Evolutionary conservation across 106 monocot genomes (phyloP), one percentile per base, ranked within the genome.

Genomic region (Platanthera zijinensis): DNA sequence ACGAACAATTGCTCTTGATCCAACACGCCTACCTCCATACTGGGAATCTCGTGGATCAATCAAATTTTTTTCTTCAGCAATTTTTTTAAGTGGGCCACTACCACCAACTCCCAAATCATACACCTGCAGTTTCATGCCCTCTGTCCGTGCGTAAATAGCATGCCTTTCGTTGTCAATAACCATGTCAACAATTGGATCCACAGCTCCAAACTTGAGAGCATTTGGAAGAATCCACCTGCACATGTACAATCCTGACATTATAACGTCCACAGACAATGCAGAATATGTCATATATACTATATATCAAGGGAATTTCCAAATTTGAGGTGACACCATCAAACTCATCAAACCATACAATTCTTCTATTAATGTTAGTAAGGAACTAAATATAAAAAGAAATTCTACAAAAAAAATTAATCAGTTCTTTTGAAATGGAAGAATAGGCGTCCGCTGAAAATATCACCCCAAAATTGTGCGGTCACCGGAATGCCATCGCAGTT

Each of bases 131-230:
- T 92, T 99, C 90, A 90, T 94, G 63, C 81, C 94, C 84, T 99
- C 94, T 48, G 99, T 94, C 22, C 90, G 82, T 66, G 92, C 86
- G 81, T 92, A 94, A 17, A 94, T 70, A 56, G 86, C 86, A 76
- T 99, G 83, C n/a, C 94, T 89, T 80, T 99, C 94, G 64, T 94
- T 83, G 74, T 99, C 99, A 45, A 92, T 76, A 71, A 88, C 88
- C 99, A 99, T 99, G 57, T 90, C 92, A 69, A 92, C 80, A 75
- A 94, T 84, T 46, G 94, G 88, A 83, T 97, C 94, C 32, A 92
- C 84, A 22, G 94, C 74, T 79, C 90, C 92, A 88, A 99, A 99
- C 80, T 88, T 92, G 62, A 94, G 84, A 48, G 88, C 90, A 88
- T 86, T 92, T 78, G 94, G 94, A 73, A 94, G 76, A 50, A 94